phyloP scores from a whole-genome alignment of 768 basidiomycete species.

The Trametes punicea region DNA sequence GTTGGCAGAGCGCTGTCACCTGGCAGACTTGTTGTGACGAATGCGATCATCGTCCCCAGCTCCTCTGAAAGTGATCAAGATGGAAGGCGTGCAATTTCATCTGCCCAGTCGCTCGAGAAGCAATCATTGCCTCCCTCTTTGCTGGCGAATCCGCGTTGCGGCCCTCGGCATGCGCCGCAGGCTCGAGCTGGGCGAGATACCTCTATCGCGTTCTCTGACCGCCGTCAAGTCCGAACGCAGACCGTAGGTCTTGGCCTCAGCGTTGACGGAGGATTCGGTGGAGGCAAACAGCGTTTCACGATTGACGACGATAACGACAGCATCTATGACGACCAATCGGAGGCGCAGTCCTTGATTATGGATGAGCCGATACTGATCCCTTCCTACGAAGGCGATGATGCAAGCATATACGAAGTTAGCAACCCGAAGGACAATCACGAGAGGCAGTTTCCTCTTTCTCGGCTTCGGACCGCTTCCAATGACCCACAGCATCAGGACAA shows the following conservation, averaged over 20 bases:
- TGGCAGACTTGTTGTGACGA: slow-evolving; percentile 25
- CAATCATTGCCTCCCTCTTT: too few species aligned
- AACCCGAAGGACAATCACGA: not conserved
- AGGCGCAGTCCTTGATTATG: not conserved
- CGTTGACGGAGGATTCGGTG: slow-evolving; percentile 1
- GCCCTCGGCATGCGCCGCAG: too few species aligned
- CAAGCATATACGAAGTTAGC: slow-evolving; percentile 7
- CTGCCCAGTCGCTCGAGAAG: not conserved
- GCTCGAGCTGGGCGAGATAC: not conserved
- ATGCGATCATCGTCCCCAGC: slow-evolving; percentile 26
- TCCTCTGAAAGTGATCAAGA: slow-evolving; percentile 23
- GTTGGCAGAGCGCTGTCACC: slow-evolving; percentile 9
- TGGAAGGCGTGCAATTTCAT: not conserved
- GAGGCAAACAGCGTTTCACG: not conserved
- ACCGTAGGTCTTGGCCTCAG: slow-evolving; percentile 12
- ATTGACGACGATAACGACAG: slow-evolving; percentile 20
- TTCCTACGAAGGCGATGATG: slow-evolving; percentile 14
- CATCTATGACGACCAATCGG: slow-evolving; percentile 18
- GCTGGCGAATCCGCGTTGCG: too few species aligned
- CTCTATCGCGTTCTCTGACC: too few species aligned
- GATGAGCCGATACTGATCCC: not conserved
- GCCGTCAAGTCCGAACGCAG: not conserved
- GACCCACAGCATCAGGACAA: slow-evolving; percentile 33
- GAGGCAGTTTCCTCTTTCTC: not conserved
- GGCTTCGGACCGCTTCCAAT: not conserved